Conservation (phyloP, 768 basidiomycete species). For the Pulveroboletus frians region DNA sequence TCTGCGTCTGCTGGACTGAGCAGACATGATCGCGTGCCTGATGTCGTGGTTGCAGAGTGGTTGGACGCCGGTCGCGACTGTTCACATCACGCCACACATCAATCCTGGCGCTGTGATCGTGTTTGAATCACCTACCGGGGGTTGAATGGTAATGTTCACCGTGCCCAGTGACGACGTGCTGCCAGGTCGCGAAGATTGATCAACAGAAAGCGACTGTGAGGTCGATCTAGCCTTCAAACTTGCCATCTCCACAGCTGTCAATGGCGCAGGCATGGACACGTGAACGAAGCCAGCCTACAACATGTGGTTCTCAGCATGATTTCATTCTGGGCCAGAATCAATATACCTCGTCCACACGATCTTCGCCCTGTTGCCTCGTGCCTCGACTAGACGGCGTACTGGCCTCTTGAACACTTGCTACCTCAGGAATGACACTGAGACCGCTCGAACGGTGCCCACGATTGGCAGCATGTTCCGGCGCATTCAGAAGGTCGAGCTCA, state of each 20-base stretch:
- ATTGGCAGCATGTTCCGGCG: slow-evolving; percentile 31
- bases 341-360: slow-evolving; percentile 32
- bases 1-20: slow-evolving; percentile 40
- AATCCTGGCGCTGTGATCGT: background rate
- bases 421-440: slow-evolving; percentile 55
- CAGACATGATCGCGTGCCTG: slow-evolving; percentile 25
- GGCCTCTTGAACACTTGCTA: slow-evolving; percentile 35
- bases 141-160: slow-evolving; percentile 30
- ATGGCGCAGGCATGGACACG: slow-evolving; percentile 31
- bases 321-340: background rate
- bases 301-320: slow-evolving; percentile 8
- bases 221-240: slow-evolving; percentile 15
- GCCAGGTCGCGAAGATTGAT: slow-evolving; percentile 23
- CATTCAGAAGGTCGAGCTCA: slow-evolving; percentile 48
- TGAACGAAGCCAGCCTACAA: slow-evolving; percentile 31
- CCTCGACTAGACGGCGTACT: slow-evolving; percentile 17
- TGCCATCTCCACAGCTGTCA: slow-evolving; percentile 23
- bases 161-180: slow-evolving; percentile 30
- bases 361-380: slow-evolving; percentile 36
- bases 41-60: slow-evolving; percentile 24
- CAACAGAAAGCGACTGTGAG: slow-evolving; percentile 22
- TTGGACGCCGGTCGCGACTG: slow-evolving; percentile 39
- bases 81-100: slow-evolving; percentile 6
- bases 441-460: slow-evolving; percentile 34
- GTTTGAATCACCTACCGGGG: slow-evolving; percentile 22